Evolutionary conservation across 208 protist species (phyloP), one percentile per base, ranked within the genome.

Genomic region (Wallacemonas sp.): DNA sequence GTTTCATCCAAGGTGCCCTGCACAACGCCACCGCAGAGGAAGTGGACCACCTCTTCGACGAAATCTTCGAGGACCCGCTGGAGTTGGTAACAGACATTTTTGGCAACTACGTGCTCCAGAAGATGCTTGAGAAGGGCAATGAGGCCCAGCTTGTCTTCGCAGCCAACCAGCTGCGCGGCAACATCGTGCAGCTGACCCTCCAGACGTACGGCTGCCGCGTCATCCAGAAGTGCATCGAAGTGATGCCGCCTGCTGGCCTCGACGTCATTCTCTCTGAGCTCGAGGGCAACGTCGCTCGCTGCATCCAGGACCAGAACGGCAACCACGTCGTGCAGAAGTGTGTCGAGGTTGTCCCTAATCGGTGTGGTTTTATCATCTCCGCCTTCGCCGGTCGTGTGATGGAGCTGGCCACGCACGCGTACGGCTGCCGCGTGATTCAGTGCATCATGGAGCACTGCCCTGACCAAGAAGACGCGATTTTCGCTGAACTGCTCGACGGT

Each of bases 301-400:
- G 98, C 68, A 98, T 99, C 29, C 96, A 98, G 58, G 98, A 99
- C 66, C 98, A 99, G 80, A 99, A 99, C 78, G 98, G 98, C 39
- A 99, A 99, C 81, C 98, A 99, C 81, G 98, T 99, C 17, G 97
- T 99, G 26, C 98, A 99, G 79, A 99, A 99, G 72, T 99, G 97
- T 73, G 99, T 99, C 24, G 98, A 99, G 81, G 82, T 92, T 12
- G 87, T 99, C 21, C 86, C 95, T 21, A 68, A 94, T 13, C 71
- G 94, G 30, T 87, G 89, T 37, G 91, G 97, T 60, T 99, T 99
- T 69, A 98, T 99, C 65, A 94, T 99, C 15, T 95, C 98, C 19
- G 82, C 95, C 34, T 99, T 99, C 73, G 48, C 88, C 2, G 96
- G 97, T 10, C 90, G 96, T 26, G 91, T 98, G 61, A 91, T 94